Base-by-base conservation (phyloP, 768 basidiomycete species). In the Leucocoprinus birnbaumii region DNA sequence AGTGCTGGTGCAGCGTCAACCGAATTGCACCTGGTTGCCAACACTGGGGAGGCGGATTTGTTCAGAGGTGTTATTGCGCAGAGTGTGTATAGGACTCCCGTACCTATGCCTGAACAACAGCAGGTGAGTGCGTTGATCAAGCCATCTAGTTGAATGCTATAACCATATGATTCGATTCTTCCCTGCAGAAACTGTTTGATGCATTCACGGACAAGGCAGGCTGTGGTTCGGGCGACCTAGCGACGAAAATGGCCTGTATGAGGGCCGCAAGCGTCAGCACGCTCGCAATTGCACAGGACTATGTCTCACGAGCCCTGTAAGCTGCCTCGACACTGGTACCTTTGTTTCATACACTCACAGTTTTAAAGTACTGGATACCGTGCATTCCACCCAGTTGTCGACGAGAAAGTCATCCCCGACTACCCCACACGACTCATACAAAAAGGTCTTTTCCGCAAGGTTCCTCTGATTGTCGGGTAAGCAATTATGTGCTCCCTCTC, bases 391-490 rank as follows among this genome's bases (percentile, higher is more conserved):
- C 83, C 83, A 3, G 80, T 84, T 7, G 43, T 86, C 5, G 86
- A 86, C 58, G 78, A 78, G 1, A 72, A 73, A 43, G 56, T 80
- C 6, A 67, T 87, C 56, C 70, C 74, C 1, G 76, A 78, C n/a
- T 71, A 70, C 55, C 83, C 84, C 1, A 81, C 81, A 1, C 61
- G 64, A 24, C 71, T 71, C 4, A 73, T 86, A 34, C 61, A 73
- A 3, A 49, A 64, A 1, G 79, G 80, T 3, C 70, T 74, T n/a
- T 80, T 82, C 52, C 66, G 72, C 0, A 65, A 71, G n/a, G 78
- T 85, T 3, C 79, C 83, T 5, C 62, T 86, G 3, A 79, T 89
- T 27, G 77, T 83, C 27, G 83, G 84, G 84, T 84, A 62, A 18
- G 73, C 3, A 19, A n/a, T 10, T 25, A 5, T 21, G 11, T 10